These are phyloP conservation scores for Pythium folliculosum DNA, from an alignment of 352 stramenopile genomes.

Conservation along the genomic window DNA sequence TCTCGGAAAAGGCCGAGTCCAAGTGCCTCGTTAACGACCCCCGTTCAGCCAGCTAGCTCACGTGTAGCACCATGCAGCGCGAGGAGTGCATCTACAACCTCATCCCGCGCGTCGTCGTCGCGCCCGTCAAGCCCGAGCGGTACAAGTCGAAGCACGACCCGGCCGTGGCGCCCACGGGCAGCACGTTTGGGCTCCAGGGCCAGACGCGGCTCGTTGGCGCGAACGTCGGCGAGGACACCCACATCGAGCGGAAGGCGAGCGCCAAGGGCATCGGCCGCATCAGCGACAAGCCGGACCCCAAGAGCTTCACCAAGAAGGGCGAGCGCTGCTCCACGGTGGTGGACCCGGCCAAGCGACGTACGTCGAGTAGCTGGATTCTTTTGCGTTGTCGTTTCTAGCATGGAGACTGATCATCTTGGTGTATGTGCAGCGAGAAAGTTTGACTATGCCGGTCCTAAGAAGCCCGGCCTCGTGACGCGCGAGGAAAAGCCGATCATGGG, in stretches of 20 bases:
- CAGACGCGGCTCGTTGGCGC: constrained; percentile 69
- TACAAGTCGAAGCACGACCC: constrained; percentile 91
- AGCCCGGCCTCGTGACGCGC: constrained; percentile 72
- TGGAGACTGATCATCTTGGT: too few species aligned
- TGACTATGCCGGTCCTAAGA: constrained; percentile 61
- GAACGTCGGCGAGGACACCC: constrained; percentile 56
- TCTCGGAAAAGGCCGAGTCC: background rate
- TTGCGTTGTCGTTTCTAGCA: background rate
- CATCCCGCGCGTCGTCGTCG: constrained; percentile 72
- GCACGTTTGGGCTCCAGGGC: constrained; percentile 83
- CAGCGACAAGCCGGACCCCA: constrained; percentile 63
- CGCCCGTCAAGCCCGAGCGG: constrained; percentile 76
- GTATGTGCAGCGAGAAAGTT: constrained; percentile 61
- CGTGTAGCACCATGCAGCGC: constrained; percentile 50
- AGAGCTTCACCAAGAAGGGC: constrained; percentile 71
- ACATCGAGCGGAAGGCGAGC: constrained; percentile 47
- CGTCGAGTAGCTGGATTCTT: constrained; percentile 9
- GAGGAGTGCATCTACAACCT: constrained; percentile 93
- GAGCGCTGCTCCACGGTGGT: constrained; percentile 53
- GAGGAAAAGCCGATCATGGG: constrained; percentile 92
- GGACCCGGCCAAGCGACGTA: constrained; percentile 54
- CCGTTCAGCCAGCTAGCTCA: background rate
- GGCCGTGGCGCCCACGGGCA: constrained; percentile 77
- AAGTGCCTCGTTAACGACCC: background rate
- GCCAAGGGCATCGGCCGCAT: constrained; percentile 68